Evolutionary conservation across 768 basidiomycete species (phyloP).

Genomic region (Sporobolomyces pararoseus): DNA sequence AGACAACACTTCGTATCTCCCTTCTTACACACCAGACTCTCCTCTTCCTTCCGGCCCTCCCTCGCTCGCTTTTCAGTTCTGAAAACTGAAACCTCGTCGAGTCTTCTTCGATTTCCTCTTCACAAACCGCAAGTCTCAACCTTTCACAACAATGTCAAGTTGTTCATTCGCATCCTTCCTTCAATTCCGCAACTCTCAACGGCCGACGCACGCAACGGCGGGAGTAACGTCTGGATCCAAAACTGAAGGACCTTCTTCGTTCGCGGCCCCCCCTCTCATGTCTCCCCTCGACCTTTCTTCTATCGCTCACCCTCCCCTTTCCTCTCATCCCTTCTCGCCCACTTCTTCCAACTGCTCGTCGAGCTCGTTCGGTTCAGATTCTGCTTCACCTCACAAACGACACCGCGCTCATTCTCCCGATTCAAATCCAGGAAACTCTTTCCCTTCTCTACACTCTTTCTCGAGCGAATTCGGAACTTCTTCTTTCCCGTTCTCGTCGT

Average conservation of each 20-base stretch:
- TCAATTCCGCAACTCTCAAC: constrained; percentile 2
- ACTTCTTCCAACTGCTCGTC: background rate
- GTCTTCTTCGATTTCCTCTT: no score
- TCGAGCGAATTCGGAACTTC: constrained; percentile 7
- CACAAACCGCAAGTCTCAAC: no score
- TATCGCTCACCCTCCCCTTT: background rate
- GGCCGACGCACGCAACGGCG: no score
- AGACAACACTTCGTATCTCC: background rate
- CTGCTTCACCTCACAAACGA: constrained; percentile 34
- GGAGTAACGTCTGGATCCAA: background rate
- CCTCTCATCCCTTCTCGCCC: background rate
- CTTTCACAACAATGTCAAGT: constrained; percentile 17
- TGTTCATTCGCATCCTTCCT: constrained; percentile 30
- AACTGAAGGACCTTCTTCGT: background rate
- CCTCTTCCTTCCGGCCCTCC: background rate
- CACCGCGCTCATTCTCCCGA: constrained; percentile 37
- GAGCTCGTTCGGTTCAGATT: constrained; percentile 4
- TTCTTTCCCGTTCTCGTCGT: background rate
- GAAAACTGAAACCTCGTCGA: no score
- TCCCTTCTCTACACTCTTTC: constrained; percentile 1
- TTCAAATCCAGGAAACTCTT: background rate
- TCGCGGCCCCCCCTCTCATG: background rate
- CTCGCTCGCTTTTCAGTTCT: no score
- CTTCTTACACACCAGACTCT: background rate
- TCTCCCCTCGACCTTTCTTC: constrained; percentile 10